Conservation (phyloP, 2,329 filamentous ascomycete species). For the Microcyclospora tardicrescens region DNA sequence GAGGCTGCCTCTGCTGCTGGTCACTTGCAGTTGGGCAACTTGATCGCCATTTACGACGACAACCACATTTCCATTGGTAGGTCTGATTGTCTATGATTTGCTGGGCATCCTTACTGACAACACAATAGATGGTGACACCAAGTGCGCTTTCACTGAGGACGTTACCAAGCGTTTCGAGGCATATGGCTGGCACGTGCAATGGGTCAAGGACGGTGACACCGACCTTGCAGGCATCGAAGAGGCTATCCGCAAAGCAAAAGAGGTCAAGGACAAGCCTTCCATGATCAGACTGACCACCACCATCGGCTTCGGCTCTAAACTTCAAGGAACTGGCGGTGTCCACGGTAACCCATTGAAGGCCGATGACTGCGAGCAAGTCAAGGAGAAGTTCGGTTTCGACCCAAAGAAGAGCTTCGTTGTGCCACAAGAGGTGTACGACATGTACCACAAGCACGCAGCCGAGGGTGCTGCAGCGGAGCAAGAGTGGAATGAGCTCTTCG, state of each 20-base stretch:
- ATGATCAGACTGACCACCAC: conserved; percentile 95
- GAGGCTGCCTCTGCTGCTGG: conserved; percentile 88
- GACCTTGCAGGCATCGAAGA: conserved; percentile 79
- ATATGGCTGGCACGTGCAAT: conserved; percentile 88
- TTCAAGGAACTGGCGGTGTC: conserved; percentile 87
- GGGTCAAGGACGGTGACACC: conserved; percentile 75
- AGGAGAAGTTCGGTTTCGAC: conserved; percentile 92
- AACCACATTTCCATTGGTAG: conserved; percentile 83
- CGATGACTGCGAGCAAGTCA: conserved; percentile 86
- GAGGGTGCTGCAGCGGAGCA: conserved; percentile 80
- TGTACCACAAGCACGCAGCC: conserved; percentile 71
- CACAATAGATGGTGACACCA: conserved; percentile 72
- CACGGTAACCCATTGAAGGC: conserved; percentile 93
- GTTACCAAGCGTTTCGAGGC: conserved; percentile 88
- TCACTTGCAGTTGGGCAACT: conserved; percentile 93
- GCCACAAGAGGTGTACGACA: conserved; percentile 85
- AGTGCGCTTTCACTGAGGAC: conserved; percentile 93
- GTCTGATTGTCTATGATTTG: conserved; percentile 11
- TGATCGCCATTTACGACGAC: conserved; percentile 95
- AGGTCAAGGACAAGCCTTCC: conserved; percentile 89
- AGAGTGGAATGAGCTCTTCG: conserved; percentile 89
- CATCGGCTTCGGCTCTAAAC: conserved; percentile 89
- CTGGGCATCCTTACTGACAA: not conserved
- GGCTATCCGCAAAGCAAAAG: conserved; percentile 72
- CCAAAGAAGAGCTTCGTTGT: conserved; percentile 86